Percentiles rank a stretch among this genome's conserved stretches.
Evolutionary conservation across 176 grass and related monocot genomes (phyloP).

Genomic region (Melocanna baccifera): DNA sequence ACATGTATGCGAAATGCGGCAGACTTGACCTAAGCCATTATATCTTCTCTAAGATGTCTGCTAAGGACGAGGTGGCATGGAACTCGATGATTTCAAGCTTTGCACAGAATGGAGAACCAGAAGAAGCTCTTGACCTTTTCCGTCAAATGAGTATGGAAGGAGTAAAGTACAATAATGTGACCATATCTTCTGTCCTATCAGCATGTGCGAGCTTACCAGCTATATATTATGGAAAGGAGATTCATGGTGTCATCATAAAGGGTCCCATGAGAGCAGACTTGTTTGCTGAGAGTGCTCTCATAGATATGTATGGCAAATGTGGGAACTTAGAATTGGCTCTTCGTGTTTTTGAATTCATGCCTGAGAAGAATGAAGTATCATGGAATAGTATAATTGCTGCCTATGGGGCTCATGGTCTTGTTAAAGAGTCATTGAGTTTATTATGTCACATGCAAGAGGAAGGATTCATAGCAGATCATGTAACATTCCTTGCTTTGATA

Average conservation of each 20-base stretch:
- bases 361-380: slow-evolving; percentile 70
- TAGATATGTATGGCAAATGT: slow-evolving; percentile 90
- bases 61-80: slow-evolving; percentile 70
- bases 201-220: slow-evolving; percentile 68
- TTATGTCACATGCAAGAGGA: slow-evolving; percentile 62
- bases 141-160: slow-evolving; percentile 67
- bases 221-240: slow-evolving; percentile 76
- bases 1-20: slow-evolving; percentile 88
- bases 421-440: slow-evolving; percentile 60
- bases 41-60: slow-evolving; percentile 57
- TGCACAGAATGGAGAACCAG: slow-evolving; percentile 72
- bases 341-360: slow-evolving; percentile 70
- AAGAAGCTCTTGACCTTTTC: slow-evolving; percentile 66
- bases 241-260: slow-evolving; percentile 76
- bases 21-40: slow-evolving; percentile 68
- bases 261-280: slow-evolving; percentile 53
- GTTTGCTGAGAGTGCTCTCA: slow-evolving; percentile 70
- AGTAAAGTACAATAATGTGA: slow-evolving; percentile 57
- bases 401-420: slow-evolving; percentile 75
- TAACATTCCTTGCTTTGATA: slow-evolving; percentile 85
- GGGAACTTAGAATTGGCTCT: slow-evolving; percentile 61
- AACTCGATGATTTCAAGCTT: slow-evolving; percentile 93
- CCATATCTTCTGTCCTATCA: slow-evolving; percentile 74
- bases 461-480: slow-evolving; percentile 61
- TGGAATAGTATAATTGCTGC: slow-evolving; percentile 93